Percentiles rank a stretch among this genome's conserved stretches.
These are phyloP conservation scores for Leucaena leucocephala DNA, from an alignment of 306 rosid genomes.

Conservation along the genomic window DNA sequence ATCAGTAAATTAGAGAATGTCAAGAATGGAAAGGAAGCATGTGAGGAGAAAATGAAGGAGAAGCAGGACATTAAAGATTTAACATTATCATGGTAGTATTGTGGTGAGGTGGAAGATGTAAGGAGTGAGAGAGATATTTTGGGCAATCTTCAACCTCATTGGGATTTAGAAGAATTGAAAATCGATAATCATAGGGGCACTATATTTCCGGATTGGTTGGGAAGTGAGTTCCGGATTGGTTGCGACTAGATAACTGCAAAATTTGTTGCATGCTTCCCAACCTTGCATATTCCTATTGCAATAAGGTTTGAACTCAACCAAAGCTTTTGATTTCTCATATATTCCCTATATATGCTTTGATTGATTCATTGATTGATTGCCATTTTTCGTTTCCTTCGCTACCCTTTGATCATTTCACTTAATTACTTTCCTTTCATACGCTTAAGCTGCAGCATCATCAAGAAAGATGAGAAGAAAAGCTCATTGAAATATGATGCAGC, in stretches of 20 bases:
- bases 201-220: constrained; percentile 22
- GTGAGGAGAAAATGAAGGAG: neutral
- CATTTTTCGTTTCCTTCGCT: too few species aligned
- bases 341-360: too few species aligned
- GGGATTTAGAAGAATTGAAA: neutral
- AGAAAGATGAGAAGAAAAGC: too few species aligned
- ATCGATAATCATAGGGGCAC: neutral
- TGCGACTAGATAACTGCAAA: rapidly evolving
- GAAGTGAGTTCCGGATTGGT: neutral
- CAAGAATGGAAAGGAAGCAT: neutral
- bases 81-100: neutral
- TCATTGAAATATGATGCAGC: too few species aligned
- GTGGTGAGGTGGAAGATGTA: neutral
- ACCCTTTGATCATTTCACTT: too few species aligned
- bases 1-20: neutral
- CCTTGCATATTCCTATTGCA: too few species aligned
- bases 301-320: too few species aligned
- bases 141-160: constrained; percentile 14
- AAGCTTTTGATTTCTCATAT: too few species aligned
- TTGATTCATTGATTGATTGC: too few species aligned
- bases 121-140: neutral
- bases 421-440: too few species aligned
- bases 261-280: constrained; percentile 10
- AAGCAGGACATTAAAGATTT: neutral
- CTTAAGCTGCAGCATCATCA: too few species aligned